Evolutionary conservation across 1,139 yeast genomes (phyloP), one percentile per base, ranked within the genome.

Genomic region (Sporopachydermia cereana): DNA sequence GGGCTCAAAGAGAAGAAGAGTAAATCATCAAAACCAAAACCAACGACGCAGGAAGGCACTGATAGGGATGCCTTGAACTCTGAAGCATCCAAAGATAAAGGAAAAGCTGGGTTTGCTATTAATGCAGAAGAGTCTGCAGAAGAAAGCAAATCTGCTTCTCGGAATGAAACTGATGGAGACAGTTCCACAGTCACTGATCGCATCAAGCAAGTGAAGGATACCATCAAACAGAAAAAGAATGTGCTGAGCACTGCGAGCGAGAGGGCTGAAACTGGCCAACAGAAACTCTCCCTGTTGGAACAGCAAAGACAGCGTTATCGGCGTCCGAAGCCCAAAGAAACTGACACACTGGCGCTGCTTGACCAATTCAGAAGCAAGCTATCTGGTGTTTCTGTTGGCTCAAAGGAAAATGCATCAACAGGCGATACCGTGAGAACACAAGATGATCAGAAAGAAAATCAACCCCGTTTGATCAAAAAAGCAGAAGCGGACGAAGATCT

Each of bases 1-100:
- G 78, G 72, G 42, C 49, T 67, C 39, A 48, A 46, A 41, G 46
- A 42, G 34, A 30, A 46, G 39, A 24, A 41, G 36, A 17, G 18
- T 14, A 29, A 30, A 42, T n/a, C n/a, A n/a, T n/a, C n/a, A n/a
- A n/a, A n/a, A n/a, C n/a, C n/a, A n/a, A 18, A n/a, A 36, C 27
- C 18, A 30, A 30, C 22, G 43, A 21, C 30, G 18, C 36, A 30
- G 43, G 29, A 45, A 21, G 44, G 41, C 3, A 22, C 44, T 18
- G 36, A 27, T 25, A 34, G 43, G 29, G 47, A 43, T 22, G 31
- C 39, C 24, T 14, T 7, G 46, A 36, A 21, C 43, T 45, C 48
- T 30, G 50, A 51, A 41, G 42, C 22, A 45, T 45, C 47, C 48
- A 49, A 41, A 42, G 45, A 4, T 48, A 47, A 22, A 24, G 52